Percentiles rank a stretch among this genome's conserved stretches.
Evolutionary conservation across 83 land plant genomes (phyloP).

Genomic region (Picea abies): DNA sequence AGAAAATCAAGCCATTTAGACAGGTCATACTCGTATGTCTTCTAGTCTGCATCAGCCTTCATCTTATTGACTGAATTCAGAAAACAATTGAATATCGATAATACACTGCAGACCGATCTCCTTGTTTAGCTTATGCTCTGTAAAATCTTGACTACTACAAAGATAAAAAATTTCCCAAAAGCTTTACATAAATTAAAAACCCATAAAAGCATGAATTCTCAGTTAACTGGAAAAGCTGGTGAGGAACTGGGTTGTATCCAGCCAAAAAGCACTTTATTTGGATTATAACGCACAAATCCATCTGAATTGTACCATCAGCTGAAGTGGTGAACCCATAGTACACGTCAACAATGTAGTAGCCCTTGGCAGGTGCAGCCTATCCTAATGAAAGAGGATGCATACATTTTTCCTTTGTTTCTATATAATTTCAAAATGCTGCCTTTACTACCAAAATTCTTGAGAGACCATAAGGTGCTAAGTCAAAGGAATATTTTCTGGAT

Average conservation of each 20-base stretch:
- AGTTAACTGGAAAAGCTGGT: constrained; percentile 5
- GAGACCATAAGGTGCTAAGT: constrained; percentile 1
- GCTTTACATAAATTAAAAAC: background rate
- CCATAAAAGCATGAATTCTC: background rate
- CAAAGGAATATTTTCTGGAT: background rate
- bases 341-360: background rate
- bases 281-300: background rate
- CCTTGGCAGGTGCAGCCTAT: constrained; percentile 6
- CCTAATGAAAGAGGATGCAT: constrained; percentile 5
- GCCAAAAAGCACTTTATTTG: constrained; percentile 8
- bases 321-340: background rate
- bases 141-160: too few relatives aligned
- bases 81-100: too few relatives aligned
- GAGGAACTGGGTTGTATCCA: background rate
- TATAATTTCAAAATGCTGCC: constrained; percentile 4
- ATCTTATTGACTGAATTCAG: too few relatives aligned
- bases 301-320: background rate
- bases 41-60: too few relatives aligned
- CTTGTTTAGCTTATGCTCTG: too few relatives aligned
- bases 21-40: too few relatives aligned
- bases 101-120: too few relatives aligned
- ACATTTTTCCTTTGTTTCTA: background rate
- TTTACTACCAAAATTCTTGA: constrained; percentile 12
- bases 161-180: too few relatives aligned
- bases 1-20: too few relatives aligned